Base-by-base conservation (phyloP, 2,329 filamentous ascomycete genomes). In the Ceratocystis alfenasii region DNA sequence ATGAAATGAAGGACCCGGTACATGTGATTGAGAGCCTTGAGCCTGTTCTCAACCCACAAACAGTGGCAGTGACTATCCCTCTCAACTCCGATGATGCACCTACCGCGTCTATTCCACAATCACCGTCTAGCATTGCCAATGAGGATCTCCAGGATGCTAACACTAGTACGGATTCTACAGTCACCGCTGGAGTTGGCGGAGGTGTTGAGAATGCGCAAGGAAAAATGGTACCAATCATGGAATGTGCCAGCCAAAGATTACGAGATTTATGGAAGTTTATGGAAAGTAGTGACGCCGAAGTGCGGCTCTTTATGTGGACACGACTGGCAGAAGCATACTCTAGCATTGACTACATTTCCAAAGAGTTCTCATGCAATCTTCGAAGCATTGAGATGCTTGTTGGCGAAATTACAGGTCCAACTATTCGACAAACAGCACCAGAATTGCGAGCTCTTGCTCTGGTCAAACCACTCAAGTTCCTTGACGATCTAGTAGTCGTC, bases 21-120 rank as follows among this genome's bases (percentile, higher is more conserved):
- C 82, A 87, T 4, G 84, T 96, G 22, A 96, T 99, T 67, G 91
- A 96, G 72, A 94, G 87, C 33, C 78, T 99, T 45, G 94, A 99
- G 72, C 94, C 94, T 3, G 88, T 99, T 8, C 79, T 99, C 4
- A 93, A 96, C 69, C 86, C 88, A 0, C 77, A 81, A 3, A 80
- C 84, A 0, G 83, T 85, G 1, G 77, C 75, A 64, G 74, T 62
- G 25, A 28, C 50, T 25, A 55, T 55, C 25, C 22, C 48, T 53
- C n/a, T 25, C 3, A 17, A 53, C n/a, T 53, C n/a, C 22, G 6
- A 53, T 20, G 48, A n/a, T 12, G n/a, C 7, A 8, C 6, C n/a
- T 25, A 53, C n/a, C 48, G 6, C 48, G 22, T 20, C 48, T 53
- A 53, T 17, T 63, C 66, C 7, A 22, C n/a, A n/a, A 15, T 41